phyloP scores from a whole-genome alignment of 139 green algal species.

The Micromonas commoda region DNA sequence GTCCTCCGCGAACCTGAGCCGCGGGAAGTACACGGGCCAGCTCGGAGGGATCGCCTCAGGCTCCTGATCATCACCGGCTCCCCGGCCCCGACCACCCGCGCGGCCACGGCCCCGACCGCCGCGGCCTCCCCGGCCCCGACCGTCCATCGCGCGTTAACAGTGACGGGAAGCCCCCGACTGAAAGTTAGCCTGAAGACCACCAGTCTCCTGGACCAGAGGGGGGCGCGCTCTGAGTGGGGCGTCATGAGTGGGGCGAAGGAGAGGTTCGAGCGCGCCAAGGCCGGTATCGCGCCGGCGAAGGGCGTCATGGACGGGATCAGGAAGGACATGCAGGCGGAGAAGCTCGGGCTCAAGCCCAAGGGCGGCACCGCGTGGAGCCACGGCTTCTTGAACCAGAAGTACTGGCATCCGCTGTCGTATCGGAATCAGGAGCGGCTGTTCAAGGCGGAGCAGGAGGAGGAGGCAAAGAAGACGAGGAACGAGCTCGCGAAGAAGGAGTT shows the following conservation, averaged over 20 bases:
- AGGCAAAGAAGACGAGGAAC: slow-evolving; percentile 45
- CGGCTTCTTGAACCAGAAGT: slow-evolving; percentile 74
- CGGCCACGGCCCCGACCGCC: too few relatives aligned
- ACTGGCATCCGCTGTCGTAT: slow-evolving; percentile 80
- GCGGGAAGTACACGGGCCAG: background rate
- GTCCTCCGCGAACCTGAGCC: background rate
- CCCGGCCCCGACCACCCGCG: too few relatives aligned
- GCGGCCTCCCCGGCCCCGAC: too few relatives aligned
- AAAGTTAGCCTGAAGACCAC: too few relatives aligned
- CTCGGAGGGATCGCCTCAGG: background rate
- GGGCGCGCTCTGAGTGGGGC: background rate
- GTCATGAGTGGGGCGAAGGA: background rate
- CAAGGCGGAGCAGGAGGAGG: slow-evolving; percentile 61
- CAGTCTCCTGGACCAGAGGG: background rate
- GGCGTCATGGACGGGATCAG: background rate
- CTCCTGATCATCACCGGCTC: background rate
- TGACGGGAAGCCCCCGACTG: too few relatives aligned
- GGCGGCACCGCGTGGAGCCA: slow-evolving; percentile 56
- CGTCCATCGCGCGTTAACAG: too few relatives aligned
- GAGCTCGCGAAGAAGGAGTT: slow-evolving; percentile 47
- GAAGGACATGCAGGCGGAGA: slow-evolving; percentile 19
- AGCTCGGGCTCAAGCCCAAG: slow-evolving; percentile 33
- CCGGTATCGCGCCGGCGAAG: background rate
- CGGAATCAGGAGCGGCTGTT: slow-evolving; percentile 63
- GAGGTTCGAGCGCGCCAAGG: background rate